Conservation (phyloP, 2,329 filamentous ascomycete species). For the Didymella exigua region DNA sequence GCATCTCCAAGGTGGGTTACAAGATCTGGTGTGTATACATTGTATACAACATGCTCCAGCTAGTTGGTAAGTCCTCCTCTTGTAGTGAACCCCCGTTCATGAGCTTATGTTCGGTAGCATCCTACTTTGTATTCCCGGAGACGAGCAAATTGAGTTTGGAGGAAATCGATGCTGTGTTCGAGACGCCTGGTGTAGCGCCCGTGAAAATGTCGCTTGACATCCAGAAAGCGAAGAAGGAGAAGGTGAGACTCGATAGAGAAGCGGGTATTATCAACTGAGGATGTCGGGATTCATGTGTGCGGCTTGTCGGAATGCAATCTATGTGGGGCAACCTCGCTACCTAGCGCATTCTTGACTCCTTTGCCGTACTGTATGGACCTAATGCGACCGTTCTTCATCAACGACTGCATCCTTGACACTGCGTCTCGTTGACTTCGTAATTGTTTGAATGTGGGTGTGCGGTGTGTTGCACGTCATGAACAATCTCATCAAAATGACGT, state of each 20-base stretch:
- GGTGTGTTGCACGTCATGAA: not conserved
- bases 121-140: conserved; percentile 61
- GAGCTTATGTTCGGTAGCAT: conserved; percentile 25
- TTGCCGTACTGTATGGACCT: not conserved
- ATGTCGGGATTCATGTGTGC: not conserved
- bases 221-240: conserved; percentile 25
- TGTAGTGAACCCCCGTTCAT: not conserved
- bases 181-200: conserved; percentile 50
- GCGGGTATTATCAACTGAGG: not conserved
- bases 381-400: not conserved
- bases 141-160: conserved; percentile 58
- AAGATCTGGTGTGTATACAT: conserved; percentile 61
- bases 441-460: not conserved
- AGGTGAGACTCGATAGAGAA: conserved; percentile 11
- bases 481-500: not conserved
- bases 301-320: not conserved
- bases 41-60: conserved; percentile 56
- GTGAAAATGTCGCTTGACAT: conserved; percentile 49
- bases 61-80: conserved; percentile 34
- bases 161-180: conserved; percentile 65
- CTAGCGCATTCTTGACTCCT: not conserved
- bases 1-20: conserved; percentile 55
- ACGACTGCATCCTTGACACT: not conserved
- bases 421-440: not conserved
- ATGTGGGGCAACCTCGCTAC: not conserved